Evolutionary conservation across 176 grass and related monocot species (phyloP).

Genomic region (Oryza officinalis): DNA sequence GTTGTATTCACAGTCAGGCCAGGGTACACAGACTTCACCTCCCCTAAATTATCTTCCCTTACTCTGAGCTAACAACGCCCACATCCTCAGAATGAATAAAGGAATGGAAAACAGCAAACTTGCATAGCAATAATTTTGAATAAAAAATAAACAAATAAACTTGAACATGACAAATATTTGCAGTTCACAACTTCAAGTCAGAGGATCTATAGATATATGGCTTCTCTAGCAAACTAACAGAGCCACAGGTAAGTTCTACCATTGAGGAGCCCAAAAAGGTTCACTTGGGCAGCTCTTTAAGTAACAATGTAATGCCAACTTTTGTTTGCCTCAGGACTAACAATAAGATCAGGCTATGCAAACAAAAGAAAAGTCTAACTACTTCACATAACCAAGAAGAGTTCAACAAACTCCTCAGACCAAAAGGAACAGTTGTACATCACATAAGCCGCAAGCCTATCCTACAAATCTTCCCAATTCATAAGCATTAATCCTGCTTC

Average conservation of each 20-base stretch:
- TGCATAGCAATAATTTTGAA: neutral
- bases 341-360: slow-evolving; percentile 27
- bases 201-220: slow-evolving; percentile 19
- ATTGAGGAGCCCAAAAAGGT: slow-evolving; percentile 11
- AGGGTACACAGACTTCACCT: neutral
- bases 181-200: slow-evolving; percentile 43
- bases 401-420: slow-evolving; percentile 21
- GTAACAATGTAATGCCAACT: neutral
- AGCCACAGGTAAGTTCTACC: neutral
- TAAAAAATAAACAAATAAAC: slow-evolving; percentile 14
- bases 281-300: slow-evolving; percentile 15
- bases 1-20: too few relatives aligned
- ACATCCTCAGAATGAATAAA: neutral
- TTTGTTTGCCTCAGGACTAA: slow-evolving; percentile 23
- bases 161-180: slow-evolving; percentile 28
- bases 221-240: neutral
- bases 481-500: slow-evolving; percentile 43
- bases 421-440: slow-evolving; percentile 48
- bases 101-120: neutral
- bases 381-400: slow-evolving; percentile 35
- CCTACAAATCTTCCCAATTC: slow-evolving; percentile 39
- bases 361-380: neutral
- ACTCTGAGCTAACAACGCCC: neutral
- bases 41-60: neutral
- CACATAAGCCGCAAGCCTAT: slow-evolving; percentile 39